Percentiles rank a stretch among this genome's conserved stretches.
Conservation (phyloP, 2,329 filamentous ascomycete species). For the Alternaria infectoria region DNA sequence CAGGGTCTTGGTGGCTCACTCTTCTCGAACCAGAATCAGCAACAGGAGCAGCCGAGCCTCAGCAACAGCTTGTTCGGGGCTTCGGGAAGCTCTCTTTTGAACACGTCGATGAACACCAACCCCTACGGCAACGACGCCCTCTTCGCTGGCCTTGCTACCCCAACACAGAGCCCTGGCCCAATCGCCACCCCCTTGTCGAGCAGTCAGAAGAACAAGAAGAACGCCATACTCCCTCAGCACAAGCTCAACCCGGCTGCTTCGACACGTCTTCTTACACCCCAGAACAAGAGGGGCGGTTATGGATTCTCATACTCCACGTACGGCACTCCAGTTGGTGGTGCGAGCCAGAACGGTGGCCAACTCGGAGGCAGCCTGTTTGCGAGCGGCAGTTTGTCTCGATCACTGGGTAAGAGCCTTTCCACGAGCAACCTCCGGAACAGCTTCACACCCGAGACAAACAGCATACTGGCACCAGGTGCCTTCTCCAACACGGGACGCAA, state of each 20-base stretch:
- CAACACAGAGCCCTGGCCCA: constrained; percentile 79
- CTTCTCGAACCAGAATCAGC: constrained; percentile 53
- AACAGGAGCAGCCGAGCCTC: constrained; percentile 48
- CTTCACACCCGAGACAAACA: constrained; percentile 82
- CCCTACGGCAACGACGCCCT: constrained; percentile 90
- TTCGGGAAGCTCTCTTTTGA: constrained; percentile 56
- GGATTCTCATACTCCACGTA: constrained; percentile 95
- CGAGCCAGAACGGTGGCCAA: constrained; percentile 78
- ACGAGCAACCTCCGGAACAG: constrained; percentile 83
- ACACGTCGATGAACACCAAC: constrained; percentile 68
- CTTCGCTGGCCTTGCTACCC: constrained; percentile 73
- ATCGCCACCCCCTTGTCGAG: constrained; percentile 87
- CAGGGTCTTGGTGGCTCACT: constrained; percentile 46
- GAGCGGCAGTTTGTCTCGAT: constrained; percentile 69
- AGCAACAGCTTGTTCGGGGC: constrained; percentile 61
- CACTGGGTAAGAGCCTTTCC: constrained; percentile 85
- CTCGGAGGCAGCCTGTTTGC: constrained; percentile 50
- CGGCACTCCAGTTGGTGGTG: constrained; percentile 76
- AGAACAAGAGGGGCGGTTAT: constrained; percentile 75
- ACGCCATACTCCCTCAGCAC: constrained; percentile 81
- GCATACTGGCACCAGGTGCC: constrained; percentile 82
- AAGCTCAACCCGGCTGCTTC: constrained; percentile 83
- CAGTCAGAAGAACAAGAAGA: constrained; percentile 76
- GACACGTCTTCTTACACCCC: constrained; percentile 80
- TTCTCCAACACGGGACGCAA: constrained; percentile 69